Evolutionary conservation across 2,329 filamentous ascomycete species (phyloP).

Genomic region (Coniochaeta sp.): DNA sequence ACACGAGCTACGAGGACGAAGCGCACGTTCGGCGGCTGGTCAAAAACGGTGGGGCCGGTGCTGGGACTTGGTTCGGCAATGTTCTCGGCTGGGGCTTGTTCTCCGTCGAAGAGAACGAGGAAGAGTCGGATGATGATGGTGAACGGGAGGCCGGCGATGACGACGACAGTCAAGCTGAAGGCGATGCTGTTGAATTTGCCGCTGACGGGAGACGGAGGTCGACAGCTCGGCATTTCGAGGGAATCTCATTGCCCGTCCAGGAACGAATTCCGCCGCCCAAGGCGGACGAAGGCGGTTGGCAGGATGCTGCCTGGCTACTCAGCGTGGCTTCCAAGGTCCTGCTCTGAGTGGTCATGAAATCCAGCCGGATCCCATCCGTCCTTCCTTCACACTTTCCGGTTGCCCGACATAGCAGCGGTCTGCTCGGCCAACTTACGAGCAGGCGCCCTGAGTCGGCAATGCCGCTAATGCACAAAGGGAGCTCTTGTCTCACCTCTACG

Average conservation of each 20-base stretch:
- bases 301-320: slow-evolving; percentile 60
- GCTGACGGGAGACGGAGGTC: slow-evolving; percentile 18
- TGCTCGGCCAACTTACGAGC: too few species aligned
- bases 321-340: slow-evolving; percentile 57
- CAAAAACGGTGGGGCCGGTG: slow-evolving; percentile 39
- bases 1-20: slow-evolving; percentile 48
- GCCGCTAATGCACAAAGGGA: not conserved
- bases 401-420: too few species aligned
- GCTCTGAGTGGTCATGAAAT: slow-evolving; percentile 27
- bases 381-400: too few species aligned
- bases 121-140: slow-evolving; percentile 33
- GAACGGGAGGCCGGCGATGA: slow-evolving; percentile 16
- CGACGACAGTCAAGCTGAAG: slow-evolving; percentile 7
- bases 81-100: slow-evolving; percentile 55
- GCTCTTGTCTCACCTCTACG: not conserved
- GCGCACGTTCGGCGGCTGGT: slow-evolving; percentile 50
- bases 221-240: slow-evolving; percentile 30
- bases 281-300: slow-evolving; percentile 53
- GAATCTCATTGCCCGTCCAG: slow-evolving; percentile 30
- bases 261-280: slow-evolving; percentile 41
- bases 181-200: not conserved
- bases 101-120: slow-evolving; percentile 52
- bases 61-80: slow-evolving; percentile 52
- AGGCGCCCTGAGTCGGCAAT: too few species aligned
- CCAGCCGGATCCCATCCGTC: not conserved